These are phyloP conservation scores for Prunus mume DNA, from an alignment of 306 rosid genomes.

Conservation along the genomic window DNA sequence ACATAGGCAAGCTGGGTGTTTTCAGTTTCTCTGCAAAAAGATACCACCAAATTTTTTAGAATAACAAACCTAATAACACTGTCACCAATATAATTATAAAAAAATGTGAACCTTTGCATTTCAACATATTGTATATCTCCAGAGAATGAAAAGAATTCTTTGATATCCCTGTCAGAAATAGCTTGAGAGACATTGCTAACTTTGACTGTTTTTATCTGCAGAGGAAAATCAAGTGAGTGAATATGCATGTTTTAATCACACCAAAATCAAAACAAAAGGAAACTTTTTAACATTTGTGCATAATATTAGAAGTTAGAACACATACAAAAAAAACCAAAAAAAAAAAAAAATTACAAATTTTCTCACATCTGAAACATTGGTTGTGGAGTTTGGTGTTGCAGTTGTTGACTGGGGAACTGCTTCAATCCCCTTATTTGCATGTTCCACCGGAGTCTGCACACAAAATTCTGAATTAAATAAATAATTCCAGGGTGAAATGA, in stretches of 20 bases:
- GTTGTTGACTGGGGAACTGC: slow-evolving; percentile 39
- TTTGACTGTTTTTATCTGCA: slow-evolving; percentile 65
- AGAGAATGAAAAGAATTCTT: slow-evolving; percentile 84
- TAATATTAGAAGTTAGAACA: not conserved
- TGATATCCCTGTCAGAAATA: slow-evolving; percentile 52
- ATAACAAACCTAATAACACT: slow-evolving; percentile 10
- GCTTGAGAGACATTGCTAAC: slow-evolving; percentile 68
- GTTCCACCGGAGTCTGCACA: slow-evolving; percentile 40
- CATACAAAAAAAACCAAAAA: not conserved
- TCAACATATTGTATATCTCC: slow-evolving; percentile 75
- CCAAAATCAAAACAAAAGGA: not conserved
- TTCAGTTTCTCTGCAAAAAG: slow-evolving; percentile 56
- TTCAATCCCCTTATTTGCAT: slow-evolving; percentile 37
- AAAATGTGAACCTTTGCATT: slow-evolving; percentile 60
- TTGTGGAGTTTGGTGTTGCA: slow-evolving; percentile 40
- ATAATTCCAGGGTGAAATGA: slow-evolving; percentile 2
- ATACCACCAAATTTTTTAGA: slow-evolving; percentile 13
- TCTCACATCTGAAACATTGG: slow-evolving; percentile 61
- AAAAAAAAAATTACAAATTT: not conserved
- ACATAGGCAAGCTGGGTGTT: slow-evolving; percentile 73
- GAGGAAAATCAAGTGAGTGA: slow-evolving; percentile 21
- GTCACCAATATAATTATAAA: not conserved
- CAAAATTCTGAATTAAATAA: slow-evolving; percentile 5
- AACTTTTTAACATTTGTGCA: too few species aligned
- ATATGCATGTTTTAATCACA: not conserved